Conservation (phyloP, 441 rosid genomes). For the Gossypium gossypioides region DNA sequence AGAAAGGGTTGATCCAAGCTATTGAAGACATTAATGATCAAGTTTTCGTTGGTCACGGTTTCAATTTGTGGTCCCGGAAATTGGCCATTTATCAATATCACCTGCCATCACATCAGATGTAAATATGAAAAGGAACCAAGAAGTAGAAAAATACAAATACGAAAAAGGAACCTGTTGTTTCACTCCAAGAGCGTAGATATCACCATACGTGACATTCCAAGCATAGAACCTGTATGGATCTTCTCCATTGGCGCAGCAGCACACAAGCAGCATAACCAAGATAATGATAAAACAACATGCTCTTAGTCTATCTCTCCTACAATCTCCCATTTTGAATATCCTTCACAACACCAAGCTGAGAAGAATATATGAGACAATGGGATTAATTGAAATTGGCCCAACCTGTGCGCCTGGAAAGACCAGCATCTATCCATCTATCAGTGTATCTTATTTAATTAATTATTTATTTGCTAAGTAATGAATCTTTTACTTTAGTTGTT, state of each 20-base stretch:
- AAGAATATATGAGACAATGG: not conserved
- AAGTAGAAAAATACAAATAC: not conserved
- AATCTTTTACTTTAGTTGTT: not conserved
- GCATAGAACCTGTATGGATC: constrained; percentile 68
- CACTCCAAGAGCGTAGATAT: constrained; percentile 74
- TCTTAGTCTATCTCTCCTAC: not conserved
- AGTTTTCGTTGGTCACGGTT: constrained; percentile 56
- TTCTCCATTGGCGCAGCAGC: constrained; percentile 34
- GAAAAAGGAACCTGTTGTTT: constrained; percentile 48
- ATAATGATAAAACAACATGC: not conserved
- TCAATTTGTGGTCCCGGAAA: constrained; percentile 69
- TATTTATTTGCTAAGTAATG: not conserved
- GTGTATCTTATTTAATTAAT: not conserved
- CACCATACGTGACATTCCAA: constrained; percentile 78
- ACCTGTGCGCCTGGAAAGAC: not conserved
- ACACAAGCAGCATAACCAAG: constrained; percentile 5
- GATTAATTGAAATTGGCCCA: not conserved
- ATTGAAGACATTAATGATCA: constrained; percentile 57
- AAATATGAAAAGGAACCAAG: not conserved
- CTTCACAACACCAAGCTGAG: not conserved
- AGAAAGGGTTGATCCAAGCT: constrained; percentile 63
- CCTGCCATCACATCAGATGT: constrained; percentile 35
- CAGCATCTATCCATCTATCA: not conserved
- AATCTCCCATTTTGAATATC: not conserved
- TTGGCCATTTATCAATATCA: constrained; percentile 57